These are phyloP conservation scores for Diversispora epigaea DNA, from an alignment of 192 early-diverging fungal species.

Conservation along the genomic window DNA sequence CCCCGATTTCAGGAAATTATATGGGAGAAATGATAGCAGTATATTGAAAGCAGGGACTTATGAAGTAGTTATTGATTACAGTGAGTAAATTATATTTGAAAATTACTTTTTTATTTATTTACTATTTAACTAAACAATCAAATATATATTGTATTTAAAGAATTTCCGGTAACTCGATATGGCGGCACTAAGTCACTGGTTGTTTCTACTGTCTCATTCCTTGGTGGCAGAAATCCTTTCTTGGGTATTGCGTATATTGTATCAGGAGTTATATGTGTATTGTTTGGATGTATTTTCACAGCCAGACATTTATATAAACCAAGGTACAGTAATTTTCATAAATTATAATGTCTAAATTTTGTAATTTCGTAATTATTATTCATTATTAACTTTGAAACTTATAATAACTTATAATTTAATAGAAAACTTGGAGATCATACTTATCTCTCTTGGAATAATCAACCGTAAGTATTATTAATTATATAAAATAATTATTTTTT, in stretches of 20 bases:
- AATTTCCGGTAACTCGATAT: slow-evolving; percentile 83
- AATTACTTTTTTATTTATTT: slow-evolving; percentile 23
- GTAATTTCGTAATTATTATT: neutral
- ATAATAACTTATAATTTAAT: slow-evolving; percentile 20
- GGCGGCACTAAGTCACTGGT: slow-evolving; percentile 96
- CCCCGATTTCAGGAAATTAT: slow-evolving; percentile 96
- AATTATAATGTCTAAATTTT: slow-evolving; percentile 17
- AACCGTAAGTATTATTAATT: slow-evolving; percentile 23
- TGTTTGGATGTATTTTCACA: slow-evolving; percentile 86
- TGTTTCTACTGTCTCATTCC: slow-evolving; percentile 87
- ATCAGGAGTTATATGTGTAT: slow-evolving; percentile 87
- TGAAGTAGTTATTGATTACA: slow-evolving; percentile 69
- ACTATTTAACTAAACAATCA: neutral
- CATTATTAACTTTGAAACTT: neutral
- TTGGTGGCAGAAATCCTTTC: slow-evolving; percentile 97
- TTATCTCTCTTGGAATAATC: slow-evolving; percentile 94
- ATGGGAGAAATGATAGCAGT: slow-evolving; percentile 68
- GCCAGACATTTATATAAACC: slow-evolving; percentile 92
- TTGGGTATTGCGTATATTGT: slow-evolving; percentile 93
- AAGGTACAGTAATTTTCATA: slow-evolving; percentile 47
- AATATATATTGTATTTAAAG: slow-evolving; percentile 50
- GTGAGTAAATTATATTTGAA: slow-evolving; percentile 47
- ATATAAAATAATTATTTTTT: neutral
- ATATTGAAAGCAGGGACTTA: slow-evolving; percentile 70
- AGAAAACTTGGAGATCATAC: slow-evolving; percentile 96